These are phyloP conservation scores for Cladobotryum mycophilum DNA, from an alignment of 2,329 filamentous ascomycete species.

Conservation along the genomic window DNA sequence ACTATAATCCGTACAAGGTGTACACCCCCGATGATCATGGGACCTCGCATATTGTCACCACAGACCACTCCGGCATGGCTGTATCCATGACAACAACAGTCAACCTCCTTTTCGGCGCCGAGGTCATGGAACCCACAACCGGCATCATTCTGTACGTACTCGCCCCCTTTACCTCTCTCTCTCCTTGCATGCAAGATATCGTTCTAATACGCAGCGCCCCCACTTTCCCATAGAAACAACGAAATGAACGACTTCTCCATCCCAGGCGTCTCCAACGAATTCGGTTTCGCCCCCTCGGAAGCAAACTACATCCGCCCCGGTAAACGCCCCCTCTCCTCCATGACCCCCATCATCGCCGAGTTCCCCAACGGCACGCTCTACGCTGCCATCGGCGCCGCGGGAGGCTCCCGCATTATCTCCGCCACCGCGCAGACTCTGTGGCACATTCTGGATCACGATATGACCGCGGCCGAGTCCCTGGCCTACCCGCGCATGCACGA, in stretches of 20 bases:
- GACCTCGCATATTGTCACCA: constrained; percentile 66
- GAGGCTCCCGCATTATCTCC: constrained; percentile 78
- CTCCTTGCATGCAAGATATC: constrained; percentile 7
- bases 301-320: constrained; percentile 75
- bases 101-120: constrained; percentile 78
- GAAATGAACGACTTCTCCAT: constrained; percentile 81
- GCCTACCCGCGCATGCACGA: constrained; percentile 68
- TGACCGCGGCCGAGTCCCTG: constrained; percentile 57
- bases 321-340: constrained; percentile 79
- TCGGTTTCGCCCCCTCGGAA: constrained; percentile 74
- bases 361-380: constrained; percentile 57
- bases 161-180: neutral
- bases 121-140: constrained; percentile 71
- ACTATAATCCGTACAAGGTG: constrained; percentile 64
- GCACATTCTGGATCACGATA: constrained; percentile 60
- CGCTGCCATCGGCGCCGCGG: constrained; percentile 67
- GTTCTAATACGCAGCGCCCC: constrained; percentile 12
- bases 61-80: constrained; percentile 67
- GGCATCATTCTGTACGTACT: constrained; percentile 65
- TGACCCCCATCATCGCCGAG: constrained; percentile 70
- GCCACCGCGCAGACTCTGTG: constrained; percentile 68
- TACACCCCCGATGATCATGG: constrained; percentile 65
- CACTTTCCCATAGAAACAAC: constrained; percentile 50
- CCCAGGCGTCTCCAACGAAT: constrained; percentile 68
- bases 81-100: constrained; percentile 81